phyloP scores from a whole-genome alignment of 441 rosid species.

The Erysimum cheiri region DNA sequence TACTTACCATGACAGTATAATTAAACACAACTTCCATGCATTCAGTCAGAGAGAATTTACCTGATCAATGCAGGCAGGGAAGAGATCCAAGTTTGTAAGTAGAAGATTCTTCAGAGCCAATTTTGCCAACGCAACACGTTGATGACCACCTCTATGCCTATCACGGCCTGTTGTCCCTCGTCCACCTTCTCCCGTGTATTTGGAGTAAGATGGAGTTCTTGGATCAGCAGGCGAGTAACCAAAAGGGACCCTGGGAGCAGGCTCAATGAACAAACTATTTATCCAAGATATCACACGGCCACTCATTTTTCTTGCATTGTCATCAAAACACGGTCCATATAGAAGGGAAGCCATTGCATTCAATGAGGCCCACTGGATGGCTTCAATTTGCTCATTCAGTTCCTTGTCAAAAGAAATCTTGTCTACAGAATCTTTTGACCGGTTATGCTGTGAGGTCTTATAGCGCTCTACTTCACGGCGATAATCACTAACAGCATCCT shows the following conservation, averaged over 20 bases:
- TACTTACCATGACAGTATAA: conserved; percentile 1
- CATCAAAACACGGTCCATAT: conserved; percentile 98
- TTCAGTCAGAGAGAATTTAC: conserved; percentile 51
- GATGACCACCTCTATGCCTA: conserved; percentile 90
- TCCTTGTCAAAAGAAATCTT: conserved; percentile 97
- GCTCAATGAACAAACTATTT: conserved; percentile 95
- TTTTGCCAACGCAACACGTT: conserved; percentile 93
- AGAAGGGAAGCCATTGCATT: conserved; percentile 98
- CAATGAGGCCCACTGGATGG: conserved; percentile 98
- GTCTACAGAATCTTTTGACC: conserved; percentile 98
- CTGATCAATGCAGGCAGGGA: conserved; percentile 99
- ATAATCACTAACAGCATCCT: conserved; percentile 86
- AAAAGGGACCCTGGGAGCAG: conserved; percentile 94
- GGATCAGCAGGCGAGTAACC: conserved; percentile 98
- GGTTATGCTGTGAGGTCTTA: conserved; percentile 90
- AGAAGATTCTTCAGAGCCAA: conserved; percentile 97
- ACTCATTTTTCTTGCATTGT: conserved; percentile 98
- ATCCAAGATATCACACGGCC: conserved; percentile 98
- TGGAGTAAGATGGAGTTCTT: conserved; percentile 92
- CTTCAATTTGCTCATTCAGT: conserved; percentile 91
- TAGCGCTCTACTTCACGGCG: conserved; percentile 99
- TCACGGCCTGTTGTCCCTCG: conserved; percentile 92
- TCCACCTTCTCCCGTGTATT: conserved; percentile 86
- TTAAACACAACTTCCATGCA: conserved; percentile 25
- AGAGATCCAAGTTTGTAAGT: conserved; percentile 95